Evolutionary conservation across 805 yeast genomes (phyloP), one percentile per base, ranked within the genome.

Genomic region (Zygotorulaspora sp.): DNA sequence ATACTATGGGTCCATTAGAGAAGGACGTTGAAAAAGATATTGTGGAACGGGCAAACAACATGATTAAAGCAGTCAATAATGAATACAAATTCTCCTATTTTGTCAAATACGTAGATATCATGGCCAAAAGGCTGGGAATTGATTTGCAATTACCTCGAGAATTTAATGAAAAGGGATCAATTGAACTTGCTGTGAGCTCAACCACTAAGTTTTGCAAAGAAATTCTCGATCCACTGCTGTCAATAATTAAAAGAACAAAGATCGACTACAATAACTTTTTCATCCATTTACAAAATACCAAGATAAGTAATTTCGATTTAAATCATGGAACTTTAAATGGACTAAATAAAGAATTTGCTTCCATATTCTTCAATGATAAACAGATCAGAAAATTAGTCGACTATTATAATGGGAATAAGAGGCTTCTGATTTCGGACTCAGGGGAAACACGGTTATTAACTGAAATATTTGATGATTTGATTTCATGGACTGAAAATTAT

Each of bases 191-290:
- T 2, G 36, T 49, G 9, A 32, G 30, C 10, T 40, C 44, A 1
- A 46, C 46, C 2, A 28, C 37, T 2, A 52, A 55, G 16, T 53
- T 60, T 34, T 44, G 52, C 18, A 22, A 39, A 7, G 49, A 52
- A 6, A 57, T 85, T 6, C 53, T 84, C 5, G 71, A 72, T 2
- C 80, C 85, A 4, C 54, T 86, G 55, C 66, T 89, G 41, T 76
- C 73, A 13, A 70, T 81, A 54, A 57, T 90, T 32, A 63, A 72
- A 44, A 69, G 67, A 13, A 72, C 86, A 0, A 77, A 77, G 50
- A 67, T 86, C 31, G 96, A 88, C 55, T 92, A 77, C 62, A 88
- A 88, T 58, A 71, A 72, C 46, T 88, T 89, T 54, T 90, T 90
- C 62, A 65, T 82, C 10, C 63, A 59, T 9, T 63, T 90, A 29